phyloP scores from a whole-genome alignment of 2,329 filamentous ascomycete genomes.

The Lachnellula suecica region DNA sequence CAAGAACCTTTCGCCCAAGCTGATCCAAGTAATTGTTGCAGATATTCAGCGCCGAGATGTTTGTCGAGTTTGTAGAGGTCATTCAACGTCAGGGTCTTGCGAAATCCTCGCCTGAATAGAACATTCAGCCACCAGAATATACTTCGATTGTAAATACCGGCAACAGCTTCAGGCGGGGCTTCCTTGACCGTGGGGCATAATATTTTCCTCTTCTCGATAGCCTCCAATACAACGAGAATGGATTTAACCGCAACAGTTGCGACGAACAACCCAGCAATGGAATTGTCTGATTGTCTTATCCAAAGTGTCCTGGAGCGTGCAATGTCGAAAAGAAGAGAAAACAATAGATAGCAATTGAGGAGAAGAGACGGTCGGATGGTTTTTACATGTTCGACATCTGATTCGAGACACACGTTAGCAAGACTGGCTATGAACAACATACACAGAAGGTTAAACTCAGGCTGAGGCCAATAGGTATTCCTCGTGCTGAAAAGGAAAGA shows the following conservation, averaged over 20 bases:
- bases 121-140: constrained; percentile 37
- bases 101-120: constrained; percentile 30
- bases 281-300: neutral
- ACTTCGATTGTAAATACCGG: constrained; percentile 30
- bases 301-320: constrained; percentile 1
- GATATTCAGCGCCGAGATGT: neutral
- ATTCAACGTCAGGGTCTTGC: constrained; percentile 26
- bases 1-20: constrained; percentile 7
- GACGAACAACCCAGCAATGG: constrained; percentile 5
- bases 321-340: neutral
- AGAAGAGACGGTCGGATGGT: constrained; percentile 1
- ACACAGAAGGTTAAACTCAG: neutral
- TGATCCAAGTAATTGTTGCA: neutral
- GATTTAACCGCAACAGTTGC: constrained; percentile 5
- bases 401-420: neutral
- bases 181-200: constrained; percentile 1
- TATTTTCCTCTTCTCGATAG: constrained; percentile 11
- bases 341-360: neutral
- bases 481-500: neutral
- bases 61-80: constrained; percentile 24
- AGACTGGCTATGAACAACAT: neutral
- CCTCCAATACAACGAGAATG: constrained; percentile 13
- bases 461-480: neutral
- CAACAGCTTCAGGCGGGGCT: constrained; percentile 27
- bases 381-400: constrained; percentile 1